phyloP scores from a whole-genome alignment of 2,329 filamentous ascomycete genomes.

The Orbilia ellipsospora region DNA sequence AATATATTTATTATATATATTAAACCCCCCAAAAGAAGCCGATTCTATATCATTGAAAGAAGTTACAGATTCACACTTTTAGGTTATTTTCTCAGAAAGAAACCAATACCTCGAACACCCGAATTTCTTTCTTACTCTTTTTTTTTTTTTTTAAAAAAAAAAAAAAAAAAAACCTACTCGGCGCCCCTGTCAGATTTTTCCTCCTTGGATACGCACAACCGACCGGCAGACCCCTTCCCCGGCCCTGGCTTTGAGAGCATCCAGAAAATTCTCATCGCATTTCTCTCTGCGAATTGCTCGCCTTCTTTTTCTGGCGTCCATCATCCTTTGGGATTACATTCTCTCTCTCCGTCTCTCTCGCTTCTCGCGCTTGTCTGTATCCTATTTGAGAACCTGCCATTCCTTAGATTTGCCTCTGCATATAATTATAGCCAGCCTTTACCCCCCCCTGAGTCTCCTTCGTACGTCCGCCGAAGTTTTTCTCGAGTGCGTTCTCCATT shows the following conservation, averaged over 20 bases:
- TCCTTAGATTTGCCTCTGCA: slow-evolving; percentile 2
- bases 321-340: slow-evolving; percentile 2
- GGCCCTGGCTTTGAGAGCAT: slow-evolving; percentile 24
- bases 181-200: slow-evolving; percentile 56
- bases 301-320: slow-evolving; percentile 28
- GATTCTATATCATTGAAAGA: too few relatives aligned
- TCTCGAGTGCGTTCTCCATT: too few relatives aligned
- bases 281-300: slow-evolving; percentile 26
- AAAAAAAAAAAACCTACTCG: too few relatives aligned
- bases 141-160: slow-evolving; percentile 59
- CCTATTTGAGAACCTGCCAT: slow-evolving; percentile 30
- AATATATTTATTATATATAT: too few relatives aligned
- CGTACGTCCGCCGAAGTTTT: too few relatives aligned
- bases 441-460: slow-evolving; percentile 3
- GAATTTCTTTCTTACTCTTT: slow-evolving; percentile 58
- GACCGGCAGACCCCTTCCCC: slow-evolving; percentile 35
- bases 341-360: background rate
- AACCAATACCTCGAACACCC: background rate
- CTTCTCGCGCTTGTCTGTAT: slow-evolving; percentile 7
- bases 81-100: background rate
- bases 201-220: slow-evolving; percentile 2
- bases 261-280: slow-evolving; percentile 36
- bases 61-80: too few relatives aligned
- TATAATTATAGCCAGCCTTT: background rate
- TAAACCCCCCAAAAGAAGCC: too few relatives aligned